Percentiles rank a stretch among this genome's conserved stretches.
These are phyloP conservation scores for Fusarium zealandicum DNA, from an alignment of 2,329 filamentous ascomycete species.

Conservation along the genomic window DNA sequence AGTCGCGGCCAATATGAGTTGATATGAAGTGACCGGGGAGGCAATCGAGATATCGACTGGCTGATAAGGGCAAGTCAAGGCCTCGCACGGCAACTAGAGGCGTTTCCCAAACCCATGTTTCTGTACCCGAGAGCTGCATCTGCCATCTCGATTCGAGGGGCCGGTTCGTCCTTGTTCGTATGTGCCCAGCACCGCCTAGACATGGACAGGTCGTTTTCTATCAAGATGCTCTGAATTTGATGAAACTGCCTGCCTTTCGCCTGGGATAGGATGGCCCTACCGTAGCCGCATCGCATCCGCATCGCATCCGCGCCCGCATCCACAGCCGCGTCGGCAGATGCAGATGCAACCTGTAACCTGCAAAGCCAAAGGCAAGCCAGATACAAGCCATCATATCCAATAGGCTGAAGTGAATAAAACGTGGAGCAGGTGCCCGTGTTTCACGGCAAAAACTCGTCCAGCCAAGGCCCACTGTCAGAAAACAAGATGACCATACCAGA, in stretches of 20 bases:
- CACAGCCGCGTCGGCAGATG: not conserved
- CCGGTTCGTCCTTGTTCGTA: slow-evolving; percentile 1
- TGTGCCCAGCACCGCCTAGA: too few relatives aligned
- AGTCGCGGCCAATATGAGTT: not conserved
- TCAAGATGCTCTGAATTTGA: slow-evolving; percentile 9
- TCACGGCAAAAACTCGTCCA: slow-evolving; percentile 18
- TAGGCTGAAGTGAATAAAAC: slow-evolving; percentile 21
- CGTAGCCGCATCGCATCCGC: slow-evolving; percentile 20
- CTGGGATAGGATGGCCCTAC: slow-evolving; percentile 9
- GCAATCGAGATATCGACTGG: slow-evolving; percentile 4
- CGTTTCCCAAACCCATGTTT: not conserved
- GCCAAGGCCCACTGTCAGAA: slow-evolving; percentile 8
- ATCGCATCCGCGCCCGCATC: slow-evolving; percentile 8
- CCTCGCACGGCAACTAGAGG: not conserved
- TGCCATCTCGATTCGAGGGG: slow-evolving; percentile 11
- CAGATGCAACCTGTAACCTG: slow-evolving; percentile 21
- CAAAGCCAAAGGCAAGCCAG: slow-evolving; percentile 15
- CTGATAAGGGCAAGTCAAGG: slow-evolving; percentile 11
- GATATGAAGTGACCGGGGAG: not conserved
- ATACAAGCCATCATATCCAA: slow-evolving; percentile 26
- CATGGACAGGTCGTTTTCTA: not conserved
- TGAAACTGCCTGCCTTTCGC: not conserved
- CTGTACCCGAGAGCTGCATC: not conserved
- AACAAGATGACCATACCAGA: slow-evolving; percentile 9
- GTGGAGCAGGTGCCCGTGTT: slow-evolving; percentile 23